Evolutionary conservation across 2,329 filamentous ascomycete genomes (phyloP), one percentile per base, ranked within the genome.

Genomic region (Cyphellophora europaea): DNA sequence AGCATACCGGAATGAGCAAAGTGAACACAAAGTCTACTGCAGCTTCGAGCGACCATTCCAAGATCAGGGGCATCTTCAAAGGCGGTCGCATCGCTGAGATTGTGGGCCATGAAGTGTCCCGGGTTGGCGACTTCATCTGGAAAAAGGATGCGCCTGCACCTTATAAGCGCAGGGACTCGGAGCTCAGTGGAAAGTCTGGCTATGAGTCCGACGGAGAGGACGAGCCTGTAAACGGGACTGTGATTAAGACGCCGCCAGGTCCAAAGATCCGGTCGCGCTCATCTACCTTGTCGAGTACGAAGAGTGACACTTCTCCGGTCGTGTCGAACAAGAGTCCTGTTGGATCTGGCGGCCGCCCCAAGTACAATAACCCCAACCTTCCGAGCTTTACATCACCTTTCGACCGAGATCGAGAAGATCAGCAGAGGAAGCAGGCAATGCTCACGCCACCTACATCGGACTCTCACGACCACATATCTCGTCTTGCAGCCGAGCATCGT

Each of bases 41-140:
- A 6, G 15, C 30, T 18, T 18, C 30, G 12, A 36, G 63, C 71
- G 35, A 53, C 58, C 25, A 43, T 37, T 74, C 73, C 6, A 76
- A 73, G 21, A 66, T 86, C 6, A 74, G 79, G 27, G 77, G 80
- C 5, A 79, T 94, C 31, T 81, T 94, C 59, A 89, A 86, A 59
- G 79, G 78, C 3, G 74, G 77, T 32, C 71, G 82, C 36, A 77
- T 89, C 43, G 82, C 85, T 41, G 82, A 75, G 18, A 70, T 85
- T 18, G 72, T 93, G 3, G 71, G 73, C n/a, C 69, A 66, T 41
- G 77, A 80, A 48, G 68, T 78, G 5, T 70, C 72, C 0, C 74
- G 71, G 48, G 67, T 79, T 19, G 72, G 74, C 11, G 74, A 76
- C 32, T 64, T 72, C 28, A 70, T 79, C 14, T 65, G 76, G 55